Evolutionary conservation across 106 monocot genomes (phyloP).

Genomic region (Dendrobium catenatum): DNA sequence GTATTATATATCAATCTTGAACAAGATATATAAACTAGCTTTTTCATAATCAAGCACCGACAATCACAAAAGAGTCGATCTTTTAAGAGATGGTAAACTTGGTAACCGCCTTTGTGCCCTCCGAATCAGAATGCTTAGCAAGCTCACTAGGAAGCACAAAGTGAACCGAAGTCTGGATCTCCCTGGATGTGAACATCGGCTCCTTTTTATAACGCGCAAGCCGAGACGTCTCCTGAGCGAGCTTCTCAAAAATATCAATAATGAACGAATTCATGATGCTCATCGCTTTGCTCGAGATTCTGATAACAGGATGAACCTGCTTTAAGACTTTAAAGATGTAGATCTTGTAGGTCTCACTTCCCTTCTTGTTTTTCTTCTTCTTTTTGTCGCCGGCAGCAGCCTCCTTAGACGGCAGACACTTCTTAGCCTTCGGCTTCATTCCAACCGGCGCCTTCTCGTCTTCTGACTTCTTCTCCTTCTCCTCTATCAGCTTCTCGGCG

Average conservation of each 20-base stretch:
- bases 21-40: background rate
- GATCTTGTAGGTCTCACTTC: constrained; percentile 36
- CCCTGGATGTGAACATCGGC: constrained; percentile 63
- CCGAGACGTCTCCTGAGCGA: constrained; percentile 58
- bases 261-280: constrained; percentile 98
- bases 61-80: background rate
- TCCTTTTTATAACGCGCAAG: constrained; percentile 78
- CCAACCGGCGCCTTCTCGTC: constrained; percentile 13
- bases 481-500: constrained; percentile 15
- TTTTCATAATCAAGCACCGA: background rate
- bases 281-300: constrained; percentile 92
- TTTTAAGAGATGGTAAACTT: constrained; percentile 30
- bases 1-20: too few species aligned
- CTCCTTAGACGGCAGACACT: constrained; percentile 12
- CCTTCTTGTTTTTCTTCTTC: constrained; percentile 19
- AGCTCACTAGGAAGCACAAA: constrained; percentile 75
- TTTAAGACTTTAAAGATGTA: constrained; percentile 39
- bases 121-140: constrained; percentile 57
- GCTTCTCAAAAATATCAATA: constrained; percentile 98
- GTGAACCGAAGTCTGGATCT: constrained; percentile 75
- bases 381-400: constrained; percentile 8
- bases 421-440: constrained; percentile 13
- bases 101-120: constrained; percentile 43
- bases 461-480: constrained; percentile 29
- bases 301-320: constrained; percentile 38